Conservation (phyloP, 169 alveolate species). For the Theileria parva region DNA sequence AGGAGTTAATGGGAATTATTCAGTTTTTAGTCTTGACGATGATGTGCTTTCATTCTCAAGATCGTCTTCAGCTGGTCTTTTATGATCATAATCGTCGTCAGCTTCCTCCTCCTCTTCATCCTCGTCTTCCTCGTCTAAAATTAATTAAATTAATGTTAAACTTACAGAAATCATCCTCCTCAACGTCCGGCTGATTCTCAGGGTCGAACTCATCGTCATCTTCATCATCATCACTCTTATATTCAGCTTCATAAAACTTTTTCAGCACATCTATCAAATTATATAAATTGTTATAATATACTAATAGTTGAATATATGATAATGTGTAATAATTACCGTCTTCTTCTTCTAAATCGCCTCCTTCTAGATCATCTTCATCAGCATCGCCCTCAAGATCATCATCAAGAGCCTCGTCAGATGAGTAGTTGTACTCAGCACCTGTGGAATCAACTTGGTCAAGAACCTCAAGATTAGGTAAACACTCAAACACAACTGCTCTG, state of each 20-base stretch:
- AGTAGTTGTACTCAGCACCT: slow-evolving; percentile 80
- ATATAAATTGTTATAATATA: slow-evolving; percentile 71
- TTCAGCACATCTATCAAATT: slow-evolving; percentile 66
- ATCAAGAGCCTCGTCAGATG: slow-evolving; percentile 83
- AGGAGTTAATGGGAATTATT: background rate
- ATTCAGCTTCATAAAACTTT: slow-evolving; percentile 84
- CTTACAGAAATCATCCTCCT: slow-evolving; percentile 78
- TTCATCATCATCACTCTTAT: slow-evolving; percentile 81
- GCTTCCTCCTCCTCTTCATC: slow-evolving; percentile 78
- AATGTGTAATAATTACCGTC: slow-evolving; percentile 36
- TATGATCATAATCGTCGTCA: slow-evolving; percentile 5
- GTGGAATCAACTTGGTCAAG: slow-evolving; percentile 82
- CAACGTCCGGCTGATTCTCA: slow-evolving; percentile 80
- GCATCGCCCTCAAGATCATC: slow-evolving; percentile 83
- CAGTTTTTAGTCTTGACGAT: slow-evolving; percentile 14
- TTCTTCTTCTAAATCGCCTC: slow-evolving; percentile 79
- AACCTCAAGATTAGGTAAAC: slow-evolving; percentile 79
- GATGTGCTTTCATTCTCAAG: background rate
- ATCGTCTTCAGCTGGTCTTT: slow-evolving; percentile 24
- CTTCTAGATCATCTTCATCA: slow-evolving; percentile 78
- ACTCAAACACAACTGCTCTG: slow-evolving; percentile 79
- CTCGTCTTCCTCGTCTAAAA: slow-evolving; percentile 66
- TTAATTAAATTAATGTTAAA: slow-evolving; percentile 7
- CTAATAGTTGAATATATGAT: too few species aligned
- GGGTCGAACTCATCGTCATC: slow-evolving; percentile 88